phyloP scores from a whole-genome alignment of 2,329 filamentous ascomycete genomes.

The Drechslera avenae region DNA sequence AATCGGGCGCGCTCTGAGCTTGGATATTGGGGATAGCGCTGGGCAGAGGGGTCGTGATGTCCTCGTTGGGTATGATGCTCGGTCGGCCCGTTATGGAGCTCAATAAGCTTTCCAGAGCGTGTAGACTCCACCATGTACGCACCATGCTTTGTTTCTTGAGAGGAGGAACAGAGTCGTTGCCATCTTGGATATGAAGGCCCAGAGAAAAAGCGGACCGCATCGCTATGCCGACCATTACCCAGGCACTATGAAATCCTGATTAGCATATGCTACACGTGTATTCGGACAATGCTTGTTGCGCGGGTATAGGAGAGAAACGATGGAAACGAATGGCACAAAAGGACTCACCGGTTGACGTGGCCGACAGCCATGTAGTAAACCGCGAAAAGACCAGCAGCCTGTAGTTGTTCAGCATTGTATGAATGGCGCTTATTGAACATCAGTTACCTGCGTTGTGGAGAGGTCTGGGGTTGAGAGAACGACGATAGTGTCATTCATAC shows the following conservation, averaged over 20 bases:
- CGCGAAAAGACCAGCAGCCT: conserved; percentile 36
- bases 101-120: conserved; percentile 40
- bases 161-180: conserved; percentile 18
- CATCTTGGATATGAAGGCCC: conserved; percentile 43
- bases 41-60: conserved; percentile 35
- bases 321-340: too few species aligned
- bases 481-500: conserved; percentile 25
- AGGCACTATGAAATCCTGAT: conserved; percentile 31
- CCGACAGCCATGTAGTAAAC: conserved; percentile 46
- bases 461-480: conserved; percentile 31
- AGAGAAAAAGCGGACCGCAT: conserved; percentile 40
- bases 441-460: conserved; percentile 10
- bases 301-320: not conserved
- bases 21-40: not conserved
- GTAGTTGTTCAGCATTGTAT: not conserved
- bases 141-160: conserved; percentile 35
- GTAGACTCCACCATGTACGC: conserved; percentile 47
- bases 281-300: not conserved
- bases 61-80: conserved; percentile 34
- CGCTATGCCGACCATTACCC: conserved; percentile 38
- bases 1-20: not conserved
- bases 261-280: conserved; percentile 10
- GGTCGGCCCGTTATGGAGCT: conserved; percentile 45
- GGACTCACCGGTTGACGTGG: conserved; percentile 35
- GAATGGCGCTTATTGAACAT: conserved; percentile 14